A percentile compares a stretch with the other conserved stretches of the same genome.
phyloP scores from a whole-genome alignment of 257 asterid genomes.

The Oldenlandia corymbosa region DNA sequence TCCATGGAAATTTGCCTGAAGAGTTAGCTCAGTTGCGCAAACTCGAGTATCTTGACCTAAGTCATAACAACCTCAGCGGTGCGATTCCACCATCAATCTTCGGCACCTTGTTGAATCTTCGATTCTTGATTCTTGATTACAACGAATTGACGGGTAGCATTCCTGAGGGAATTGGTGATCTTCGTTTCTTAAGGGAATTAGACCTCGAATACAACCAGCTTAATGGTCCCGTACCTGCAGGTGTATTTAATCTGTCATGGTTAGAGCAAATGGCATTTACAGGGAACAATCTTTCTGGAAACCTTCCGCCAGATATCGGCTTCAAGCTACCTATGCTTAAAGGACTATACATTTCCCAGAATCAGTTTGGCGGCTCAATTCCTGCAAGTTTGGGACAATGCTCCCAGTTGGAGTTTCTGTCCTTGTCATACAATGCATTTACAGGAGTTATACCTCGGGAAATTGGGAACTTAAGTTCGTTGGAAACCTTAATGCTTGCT shows the following conservation, averaged over 20 bases:
- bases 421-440: constrained; percentile 22
- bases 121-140: background rate
- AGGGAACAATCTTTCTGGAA: constrained; percentile 10
- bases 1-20: constrained; percentile 18
- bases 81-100: constrained; percentile 17
- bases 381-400: constrained; percentile 22
- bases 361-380: constrained; percentile 17
- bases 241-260: constrained; percentile 11
- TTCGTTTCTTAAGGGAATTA: constrained; percentile 13
- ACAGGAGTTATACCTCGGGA: constrained; percentile 24
- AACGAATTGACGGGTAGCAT: constrained; percentile 14
- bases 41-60: constrained; percentile 3
- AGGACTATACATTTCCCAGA: constrained; percentile 6
- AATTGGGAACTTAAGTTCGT: constrained; percentile 18
- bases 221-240: constrained; percentile 11
- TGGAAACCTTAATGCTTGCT: constrained; percentile 11
- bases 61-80: constrained; percentile 16
- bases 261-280: background rate
- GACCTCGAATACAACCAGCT: constrained; percentile 7
- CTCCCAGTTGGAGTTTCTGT: constrained; percentile 1
- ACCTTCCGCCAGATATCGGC: constrained; percentile 15
- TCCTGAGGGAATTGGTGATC: constrained; percentile 20
- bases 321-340: constrained; percentile 16
- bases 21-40: constrained; percentile 2
- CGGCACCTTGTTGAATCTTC: constrained; percentile 9